Percentiles rank a stretch among this genome's conserved stretches.
Conservation (phyloP, 805 yeast species). For the Hanseniaspora singularis region DNA sequence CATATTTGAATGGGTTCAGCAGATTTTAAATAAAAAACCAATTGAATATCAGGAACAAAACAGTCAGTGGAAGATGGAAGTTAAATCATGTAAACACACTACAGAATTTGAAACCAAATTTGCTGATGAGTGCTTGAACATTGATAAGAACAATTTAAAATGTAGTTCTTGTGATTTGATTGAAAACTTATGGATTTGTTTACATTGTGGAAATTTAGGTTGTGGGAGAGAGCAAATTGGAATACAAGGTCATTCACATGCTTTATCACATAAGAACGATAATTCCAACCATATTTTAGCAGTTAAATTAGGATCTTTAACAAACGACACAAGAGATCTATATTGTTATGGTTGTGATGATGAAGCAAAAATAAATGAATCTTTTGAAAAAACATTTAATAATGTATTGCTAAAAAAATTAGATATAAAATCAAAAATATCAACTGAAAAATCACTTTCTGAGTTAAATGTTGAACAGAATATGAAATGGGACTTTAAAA, state of each 20-base stretch:
- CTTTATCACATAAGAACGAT: constrained; percentile 52
- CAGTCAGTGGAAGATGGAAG: constrained; percentile 85
- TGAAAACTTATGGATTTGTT: constrained; percentile 84
- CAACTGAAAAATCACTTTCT: constrained; percentile 77
- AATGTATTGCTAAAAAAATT: constrained; percentile 39
- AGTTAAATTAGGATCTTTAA: constrained; percentile 78
- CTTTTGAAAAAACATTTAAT: constrained; percentile 22
- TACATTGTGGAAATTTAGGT: constrained; percentile 80
- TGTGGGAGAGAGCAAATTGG: constrained; percentile 95
- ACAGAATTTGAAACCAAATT: constrained; percentile 35
- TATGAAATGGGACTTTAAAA: constrained; percentile 80
- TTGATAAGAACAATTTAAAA: constrained; percentile 29
- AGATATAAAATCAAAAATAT: constrained; percentile 54
- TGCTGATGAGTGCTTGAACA: not conserved
- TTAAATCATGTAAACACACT: constrained; percentile 69
- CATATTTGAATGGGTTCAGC: constrained; percentile 17
- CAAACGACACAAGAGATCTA: constrained; percentile 61
- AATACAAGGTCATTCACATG: constrained; percentile 88
- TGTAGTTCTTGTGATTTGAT: constrained; percentile 52
- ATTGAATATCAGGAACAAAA: constrained; percentile 41
- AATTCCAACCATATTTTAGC: constrained; percentile 62
- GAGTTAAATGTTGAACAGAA: constrained; percentile 91
- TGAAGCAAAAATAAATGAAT: constrained; percentile 63
- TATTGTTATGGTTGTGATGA: constrained; percentile 85
- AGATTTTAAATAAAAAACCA: constrained; percentile 25